Conservation (phyloP, 2,329 filamentous ascomycete species). For the Helicocarpus griseus region DNA sequence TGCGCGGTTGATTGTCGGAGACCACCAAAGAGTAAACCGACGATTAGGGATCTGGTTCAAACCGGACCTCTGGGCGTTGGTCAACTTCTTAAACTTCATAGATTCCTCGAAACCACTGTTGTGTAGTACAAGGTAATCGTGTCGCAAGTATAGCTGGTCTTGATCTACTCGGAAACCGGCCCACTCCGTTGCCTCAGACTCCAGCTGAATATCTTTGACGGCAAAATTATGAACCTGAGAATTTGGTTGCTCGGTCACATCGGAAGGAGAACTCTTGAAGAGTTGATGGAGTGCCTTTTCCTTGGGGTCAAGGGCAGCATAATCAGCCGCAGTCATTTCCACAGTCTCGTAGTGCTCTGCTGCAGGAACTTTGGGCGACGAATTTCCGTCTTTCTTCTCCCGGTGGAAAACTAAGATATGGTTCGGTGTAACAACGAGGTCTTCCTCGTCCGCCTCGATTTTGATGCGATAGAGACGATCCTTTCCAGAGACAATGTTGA, state of each 20-base stretch:
- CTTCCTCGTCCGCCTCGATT: slow-evolving; percentile 33
- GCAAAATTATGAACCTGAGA: slow-evolving; percentile 26
- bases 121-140: slow-evolving; percentile 40
- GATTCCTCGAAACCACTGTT: slow-evolving; percentile 31
- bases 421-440: slow-evolving; percentile 42
- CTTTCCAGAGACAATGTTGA: slow-evolving; percentile 41
- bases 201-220: slow-evolving; percentile 35
- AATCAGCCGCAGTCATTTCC: slow-evolving; percentile 39
- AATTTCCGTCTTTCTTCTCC: slow-evolving; percentile 17
- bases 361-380: slow-evolving; percentile 9
- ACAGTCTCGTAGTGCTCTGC: slow-evolving; percentile 30
- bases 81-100: slow-evolving; percentile 99
- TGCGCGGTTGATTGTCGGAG: slow-evolving; percentile 81
- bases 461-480: slow-evolving; percentile 43
- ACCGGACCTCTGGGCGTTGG: slow-evolving; percentile 93
- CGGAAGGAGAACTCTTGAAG: slow-evolving; percentile 28
- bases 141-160: slow-evolving; percentile 43
- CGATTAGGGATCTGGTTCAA: slow-evolving; percentile 97
- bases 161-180: slow-evolving; percentile 43
- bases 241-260: slow-evolving; percentile 17
- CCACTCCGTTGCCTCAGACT: slow-evolving; percentile 37
- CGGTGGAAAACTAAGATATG: slow-evolving; percentile 40
- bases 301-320: slow-evolving; percentile 29
- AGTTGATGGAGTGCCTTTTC: slow-evolving; percentile 28
- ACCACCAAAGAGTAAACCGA: slow-evolving; percentile 98